Evolutionary conservation across 2,329 filamentous ascomycete species (phyloP).

Genomic region (Magnaporthiopsis rhizophila): DNA sequence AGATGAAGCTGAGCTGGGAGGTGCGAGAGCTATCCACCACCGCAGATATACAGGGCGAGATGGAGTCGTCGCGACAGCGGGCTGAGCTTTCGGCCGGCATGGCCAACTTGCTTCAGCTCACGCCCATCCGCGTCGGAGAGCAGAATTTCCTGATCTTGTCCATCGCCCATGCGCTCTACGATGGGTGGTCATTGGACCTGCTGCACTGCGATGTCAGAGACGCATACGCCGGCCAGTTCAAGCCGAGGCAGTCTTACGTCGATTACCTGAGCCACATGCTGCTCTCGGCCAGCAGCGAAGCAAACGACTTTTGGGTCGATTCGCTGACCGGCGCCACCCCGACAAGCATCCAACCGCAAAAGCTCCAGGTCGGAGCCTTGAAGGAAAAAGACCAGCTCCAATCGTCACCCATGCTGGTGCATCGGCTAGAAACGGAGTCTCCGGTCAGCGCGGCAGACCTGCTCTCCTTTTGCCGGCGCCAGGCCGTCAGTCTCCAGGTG

Average conservation of each 20-base stretch:
- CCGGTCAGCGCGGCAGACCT: slow-evolving; percentile 31
- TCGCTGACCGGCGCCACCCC: slow-evolving; percentile 47
- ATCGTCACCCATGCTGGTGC: slow-evolving; percentile 9
- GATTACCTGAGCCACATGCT: slow-evolving; percentile 48
- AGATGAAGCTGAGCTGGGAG: slow-evolving; percentile 14
- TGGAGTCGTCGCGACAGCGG: slow-evolving; percentile 25
- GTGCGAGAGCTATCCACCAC: slow-evolving; percentile 18
- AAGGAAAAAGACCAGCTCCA: not conserved
- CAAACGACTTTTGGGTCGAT: slow-evolving; percentile 61
- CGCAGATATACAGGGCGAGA: slow-evolving; percentile 28
- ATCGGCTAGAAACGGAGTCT: slow-evolving; percentile 40
- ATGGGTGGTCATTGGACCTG: slow-evolving; percentile 74
- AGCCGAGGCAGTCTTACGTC: slow-evolving; percentile 38
- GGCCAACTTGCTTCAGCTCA: slow-evolving; percentile 40
- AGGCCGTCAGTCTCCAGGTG: slow-evolving; percentile 66
- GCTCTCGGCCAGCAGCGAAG: slow-evolving; percentile 30
- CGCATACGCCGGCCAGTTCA: slow-evolving; percentile 47
- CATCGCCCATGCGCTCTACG: slow-evolving; percentile 80
- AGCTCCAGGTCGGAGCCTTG: not conserved
- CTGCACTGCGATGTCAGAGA: slow-evolving; percentile 62
- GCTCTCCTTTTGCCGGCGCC: slow-evolving; percentile 53
- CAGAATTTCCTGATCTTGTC: slow-evolving; percentile 52
- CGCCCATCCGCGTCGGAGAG: slow-evolving; percentile 26
- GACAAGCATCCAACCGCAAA: slow-evolving; percentile 28
- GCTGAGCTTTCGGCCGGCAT: slow-evolving; percentile 29